Conservation (phyloP, 352 stramenopile species). For the Globisporangium paddicum region DNA sequence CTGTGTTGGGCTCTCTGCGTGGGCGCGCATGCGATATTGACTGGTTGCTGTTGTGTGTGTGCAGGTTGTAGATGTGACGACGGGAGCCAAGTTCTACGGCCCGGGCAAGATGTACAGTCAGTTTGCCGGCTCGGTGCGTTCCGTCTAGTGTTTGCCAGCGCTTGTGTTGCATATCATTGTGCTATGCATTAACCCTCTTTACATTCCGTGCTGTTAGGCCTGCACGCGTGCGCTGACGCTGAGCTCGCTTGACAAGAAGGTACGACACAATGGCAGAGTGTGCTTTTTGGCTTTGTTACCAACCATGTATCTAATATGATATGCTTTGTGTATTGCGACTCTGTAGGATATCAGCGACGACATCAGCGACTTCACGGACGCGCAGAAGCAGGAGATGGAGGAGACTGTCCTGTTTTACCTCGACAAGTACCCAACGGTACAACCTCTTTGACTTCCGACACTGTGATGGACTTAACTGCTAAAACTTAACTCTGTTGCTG, state of each 20-base stretch:
- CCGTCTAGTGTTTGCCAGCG: background rate
- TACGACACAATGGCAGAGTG: too few relatives aligned
- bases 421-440: constrained; percentile 82
- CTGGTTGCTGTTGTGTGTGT: background rate
- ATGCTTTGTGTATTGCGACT: background rate
- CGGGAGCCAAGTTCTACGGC: constrained; percentile 69
- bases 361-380: constrained; percentile 57
- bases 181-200: background rate
- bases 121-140: constrained; percentile 62
- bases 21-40: constrained; percentile 4
- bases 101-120: constrained; percentile 67
- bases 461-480: too few relatives aligned
- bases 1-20: background rate
- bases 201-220: constrained; percentile 21
- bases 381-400: constrained; percentile 50
- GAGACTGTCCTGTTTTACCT: constrained; percentile 78
- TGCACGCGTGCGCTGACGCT: constrained; percentile 72
- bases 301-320: too few relatives aligned
- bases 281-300: too few relatives aligned
- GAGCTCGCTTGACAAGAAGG: constrained; percentile 64
- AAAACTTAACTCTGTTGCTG: background rate
- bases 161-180: too few relatives aligned
- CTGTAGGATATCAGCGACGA: constrained; percentile 70
- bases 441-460: too few relatives aligned
- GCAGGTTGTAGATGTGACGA: constrained; percentile 67